Evolutionary conservation across 805 yeast genomes (phyloP), one percentile per base, ranked within the genome.

Genomic region (Cyberlindnera subsufficiens): DNA sequence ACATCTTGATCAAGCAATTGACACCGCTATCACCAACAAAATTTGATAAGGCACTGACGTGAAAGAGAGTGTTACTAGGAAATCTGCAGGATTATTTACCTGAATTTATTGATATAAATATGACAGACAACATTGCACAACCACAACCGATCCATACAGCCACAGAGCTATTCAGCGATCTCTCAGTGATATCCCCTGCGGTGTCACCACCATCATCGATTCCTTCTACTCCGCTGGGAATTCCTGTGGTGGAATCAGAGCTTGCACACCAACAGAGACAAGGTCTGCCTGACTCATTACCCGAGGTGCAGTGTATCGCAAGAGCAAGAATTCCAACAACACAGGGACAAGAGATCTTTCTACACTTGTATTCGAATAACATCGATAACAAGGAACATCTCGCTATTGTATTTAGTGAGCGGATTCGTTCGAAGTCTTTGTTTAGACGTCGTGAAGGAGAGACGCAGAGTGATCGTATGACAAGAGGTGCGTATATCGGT

Each of bases 401-500:
- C 55, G 99, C 99, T 6, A 91, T 93, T 45, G 99, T 93, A 5
- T 91, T 93, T 66, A 97, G 98, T 9, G 96, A 88, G 56, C 84
- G 85, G 52, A 82, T 93, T 41, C 73, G 96, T 51, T 87, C 96
- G 2, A 72, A 75, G 56, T 69, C 88, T 3, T 67, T 93, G 39
- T 93, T 78, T 65, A 73, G 67, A 36, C 66, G 66, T 39, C 67
- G 86, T 41, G 67, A 67, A 0, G 77, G 78, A 36, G 99, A 93
- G 50, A 71, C 96, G 0, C 97, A 89, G 63, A 82, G 78, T 54
- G 97, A 88, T 60, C 66, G 99, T 52, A 93, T 93, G 97, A 89
- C 95, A n/a, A 75, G 99, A 52, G 99, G 99, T 22, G 99, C 99
- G 0, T 93, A 93, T 54, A 78, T 86, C 29, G 99, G 99, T 6